Base-by-base conservation (phyloP, 805 yeast species). In the Deakozyma indianensis region DNA sequence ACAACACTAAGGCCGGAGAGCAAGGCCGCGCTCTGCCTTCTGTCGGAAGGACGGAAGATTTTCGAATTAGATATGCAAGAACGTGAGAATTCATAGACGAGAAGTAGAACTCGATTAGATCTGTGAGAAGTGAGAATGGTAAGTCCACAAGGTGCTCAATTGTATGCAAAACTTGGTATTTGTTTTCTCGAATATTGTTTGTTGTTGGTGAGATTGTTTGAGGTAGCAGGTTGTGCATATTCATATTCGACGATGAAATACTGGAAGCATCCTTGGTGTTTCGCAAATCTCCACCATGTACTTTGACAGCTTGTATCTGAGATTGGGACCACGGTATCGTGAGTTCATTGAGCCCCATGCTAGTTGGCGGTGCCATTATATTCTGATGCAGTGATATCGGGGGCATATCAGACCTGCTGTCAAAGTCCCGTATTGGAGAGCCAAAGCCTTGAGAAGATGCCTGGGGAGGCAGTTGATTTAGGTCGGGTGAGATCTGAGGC, bases 71-170 rank as follows among this genome's bases (percentile, higher is more conserved):
- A 38, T 55, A 55, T 3, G 58, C 60, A 35, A 58, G 47, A 3
- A 60, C 60, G 32, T 57, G 57, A 22, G 60, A 51, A 7, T 61
- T 54, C 20, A n/a, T 14, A 40, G 52, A 52, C 14, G 53, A 42
- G 44, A 56, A 58, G 45, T 57, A 58, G 18, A 54, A 50, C 41
- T 58, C 62, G 41, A 58, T 48, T 25, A 58, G 48, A 41, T 58
- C 61, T 5, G 53, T 51, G 2, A 58, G 59, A 15, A 58, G 47
- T 4, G 57, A 38, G 25, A 51, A 48, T 1, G 58, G 47, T 18
- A 58, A 35, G 41, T 52, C 46, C 27, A 49, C 41, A n/a, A 47
- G 35, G 23, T 43, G 48, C 25, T 29, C 43, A 18, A 47, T 43
- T 4, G 48, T 43, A 23, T 45, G 52, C 23, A 56, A 45, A 4